A percentile compares a stretch with the other conserved stretches of the same genome.
These are phyloP conservation scores for Vitis amurensis DNA, from an alignment of 164 flowering plant genomes.

Conservation along the genomic window DNA sequence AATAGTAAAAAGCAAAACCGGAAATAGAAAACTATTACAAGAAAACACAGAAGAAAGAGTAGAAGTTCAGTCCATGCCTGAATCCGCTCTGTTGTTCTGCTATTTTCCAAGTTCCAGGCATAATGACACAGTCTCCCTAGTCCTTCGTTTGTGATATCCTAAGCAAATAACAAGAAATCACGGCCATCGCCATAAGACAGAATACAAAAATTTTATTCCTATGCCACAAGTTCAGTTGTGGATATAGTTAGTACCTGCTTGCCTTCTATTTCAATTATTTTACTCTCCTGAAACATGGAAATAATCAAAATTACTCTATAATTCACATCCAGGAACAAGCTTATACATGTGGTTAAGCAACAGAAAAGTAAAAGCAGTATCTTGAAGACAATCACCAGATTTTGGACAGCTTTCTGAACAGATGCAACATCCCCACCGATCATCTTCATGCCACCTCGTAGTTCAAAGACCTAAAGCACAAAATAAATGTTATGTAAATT, in stretches of 20 bases:
- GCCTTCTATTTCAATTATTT: conserved; percentile 57
- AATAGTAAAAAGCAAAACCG: too few species aligned
- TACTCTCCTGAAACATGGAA: conserved; percentile 53
- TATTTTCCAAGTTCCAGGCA: conserved; percentile 36
- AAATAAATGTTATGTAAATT: conserved; percentile 2
- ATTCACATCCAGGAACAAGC: conserved; percentile 4
- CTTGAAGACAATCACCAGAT: conserved; percentile 43
- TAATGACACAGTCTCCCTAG: conserved; percentile 38
- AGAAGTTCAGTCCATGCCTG: conserved; percentile 37
- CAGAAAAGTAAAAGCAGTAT: background rate
- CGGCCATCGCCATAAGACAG: conserved; percentile 2
- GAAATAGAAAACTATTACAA: background rate
- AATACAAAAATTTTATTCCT: background rate
- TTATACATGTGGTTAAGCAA: background rate
- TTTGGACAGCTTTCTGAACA: conserved; percentile 50
- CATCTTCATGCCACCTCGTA: conserved; percentile 36
- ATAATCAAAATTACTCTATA: conserved; percentile 11
- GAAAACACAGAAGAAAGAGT: background rate
- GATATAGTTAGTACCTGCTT: conserved; percentile 54
- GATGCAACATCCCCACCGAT: conserved; percentile 42
- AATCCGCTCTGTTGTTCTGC: conserved; percentile 23
- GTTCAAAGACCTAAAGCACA: conserved; percentile 39
- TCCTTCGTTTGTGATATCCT: conserved; percentile 53
- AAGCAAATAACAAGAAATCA: conserved; percentile 4
- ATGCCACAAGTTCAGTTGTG: background rate